These are phyloP conservation scores for Triangularia setosa DNA, from an alignment of 2,329 filamentous ascomycete species.

Conservation along the genomic window DNA sequence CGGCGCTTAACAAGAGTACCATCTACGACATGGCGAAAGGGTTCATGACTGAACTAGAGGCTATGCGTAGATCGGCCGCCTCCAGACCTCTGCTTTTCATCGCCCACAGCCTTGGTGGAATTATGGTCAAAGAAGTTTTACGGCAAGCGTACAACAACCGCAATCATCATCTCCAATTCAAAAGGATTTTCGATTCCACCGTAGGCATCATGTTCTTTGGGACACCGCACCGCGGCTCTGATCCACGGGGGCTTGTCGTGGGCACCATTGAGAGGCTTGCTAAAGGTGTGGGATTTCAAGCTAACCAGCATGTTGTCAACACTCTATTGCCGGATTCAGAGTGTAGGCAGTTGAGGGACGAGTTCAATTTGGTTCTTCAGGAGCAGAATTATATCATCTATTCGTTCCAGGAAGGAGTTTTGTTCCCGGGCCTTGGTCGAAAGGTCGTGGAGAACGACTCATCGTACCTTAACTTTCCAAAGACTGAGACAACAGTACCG, in stretches of 20 bases:
- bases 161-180: conserved; percentile 11
- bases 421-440: conserved; percentile 3
- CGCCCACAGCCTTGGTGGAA: conserved; percentile 34
- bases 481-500: conserved; percentile 32
- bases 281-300: conserved; percentile 21
- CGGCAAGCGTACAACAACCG: conserved; percentile 13
- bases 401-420: conserved; percentile 34
- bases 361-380: conserved; percentile 30
- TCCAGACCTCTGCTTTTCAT: conserved; percentile 30
- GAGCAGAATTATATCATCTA: conserved; percentile 32
- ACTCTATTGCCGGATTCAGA: conserved; percentile 33
- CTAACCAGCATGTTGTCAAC: conserved; percentile 34
- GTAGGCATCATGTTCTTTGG: conserved; percentile 33
- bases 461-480: conserved; percentile 31
- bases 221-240: conserved; percentile 31
- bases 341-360: conserved; percentile 30
- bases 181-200: conserved; percentile 24
- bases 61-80: conserved; percentile 6
- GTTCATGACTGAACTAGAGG: conserved; percentile 33
- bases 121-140: conserved; percentile 31
- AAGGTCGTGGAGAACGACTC: conserved; percentile 35
- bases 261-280: conserved; percentile 13
- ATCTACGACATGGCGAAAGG: conserved; percentile 34
- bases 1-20: conserved; percentile 25
- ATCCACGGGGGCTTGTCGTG: conserved; percentile 25